Evolutionary conservation across 2,329 filamentous ascomycete species (phyloP).

Genomic region (Alternaria triticina): DNA sequence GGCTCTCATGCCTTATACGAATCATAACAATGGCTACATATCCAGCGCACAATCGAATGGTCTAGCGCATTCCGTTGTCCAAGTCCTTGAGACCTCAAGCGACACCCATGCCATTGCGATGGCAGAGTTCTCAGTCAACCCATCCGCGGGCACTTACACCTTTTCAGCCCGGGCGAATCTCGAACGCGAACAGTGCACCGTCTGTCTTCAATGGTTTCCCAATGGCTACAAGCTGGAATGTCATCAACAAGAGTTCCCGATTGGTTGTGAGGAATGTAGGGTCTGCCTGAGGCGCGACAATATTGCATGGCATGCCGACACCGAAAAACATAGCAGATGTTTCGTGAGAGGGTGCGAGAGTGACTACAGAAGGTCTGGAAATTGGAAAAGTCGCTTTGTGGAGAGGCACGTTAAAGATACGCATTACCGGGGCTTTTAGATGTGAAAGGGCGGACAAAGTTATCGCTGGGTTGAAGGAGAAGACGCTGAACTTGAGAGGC

Average conservation of each 20-base stretch:
- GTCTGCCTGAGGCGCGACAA: conserved; percentile 27
- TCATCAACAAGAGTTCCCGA: conserved; percentile 19
- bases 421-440: conserved; percentile 3
- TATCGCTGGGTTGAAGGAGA: not conserved
- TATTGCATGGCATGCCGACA: conserved; percentile 19
- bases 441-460: too few species aligned
- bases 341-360: conserved; percentile 28
- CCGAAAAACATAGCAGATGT: conserved; percentile 23
- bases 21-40: not conserved
- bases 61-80: conserved; percentile 5
- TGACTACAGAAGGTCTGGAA: conserved; percentile 22
- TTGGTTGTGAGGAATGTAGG: conserved; percentile 25
- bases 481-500: not conserved
- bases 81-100: conserved; percentile 16
- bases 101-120: conserved; percentile 18
- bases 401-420: conserved; percentile 20
- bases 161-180: conserved; percentile 26
- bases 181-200: conserved; percentile 27
- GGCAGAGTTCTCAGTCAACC: conserved; percentile 17
- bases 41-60: not conserved
- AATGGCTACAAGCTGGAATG: conserved; percentile 11
- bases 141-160: conserved; percentile 7
- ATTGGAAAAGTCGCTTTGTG: conserved; percentile 21
- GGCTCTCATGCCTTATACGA: not conserved
- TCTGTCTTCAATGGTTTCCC: conserved; percentile 24